These are phyloP conservation scores for Sphagnum tenellum DNA, from an alignment of 225 moss, liverwort and hornwort species.

Conservation along the genomic window DNA sequence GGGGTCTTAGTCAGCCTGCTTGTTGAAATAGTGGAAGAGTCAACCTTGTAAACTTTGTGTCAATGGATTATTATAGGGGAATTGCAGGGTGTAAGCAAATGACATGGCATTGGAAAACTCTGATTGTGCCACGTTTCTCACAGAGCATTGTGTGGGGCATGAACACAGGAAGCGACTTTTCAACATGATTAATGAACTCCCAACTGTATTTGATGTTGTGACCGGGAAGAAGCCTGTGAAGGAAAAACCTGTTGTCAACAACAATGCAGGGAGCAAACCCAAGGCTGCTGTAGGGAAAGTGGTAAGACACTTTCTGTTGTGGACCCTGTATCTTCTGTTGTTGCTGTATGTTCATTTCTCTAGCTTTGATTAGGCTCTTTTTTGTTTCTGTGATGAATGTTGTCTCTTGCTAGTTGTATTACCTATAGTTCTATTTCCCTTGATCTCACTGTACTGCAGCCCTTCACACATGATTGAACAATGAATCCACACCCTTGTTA, in stretches of 20 bases:
- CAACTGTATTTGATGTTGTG: constrained; percentile 56
- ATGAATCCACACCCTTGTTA: too few species aligned
- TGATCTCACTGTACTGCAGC: too few species aligned
- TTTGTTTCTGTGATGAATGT: not conserved
- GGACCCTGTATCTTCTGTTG: not conserved
- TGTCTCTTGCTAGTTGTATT: not conserved
- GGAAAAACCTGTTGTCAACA: constrained; percentile 44
- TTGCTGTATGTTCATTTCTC: not conserved
- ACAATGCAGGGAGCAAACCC: constrained; percentile 38
- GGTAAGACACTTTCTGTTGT: constrained; percentile 14
- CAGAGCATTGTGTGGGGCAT: too few species aligned
- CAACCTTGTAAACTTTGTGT: too few species aligned
- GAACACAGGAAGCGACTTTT: constrained; percentile 51
- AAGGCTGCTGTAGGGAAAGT: constrained; percentile 43
- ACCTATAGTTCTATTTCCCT: too few species aligned
- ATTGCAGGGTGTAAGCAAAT: too few species aligned
- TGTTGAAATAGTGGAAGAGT: too few species aligned
- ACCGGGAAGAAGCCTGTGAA: constrained; percentile 58
- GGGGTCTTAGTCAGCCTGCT: too few species aligned
- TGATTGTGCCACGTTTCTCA: too few species aligned
- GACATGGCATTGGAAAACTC: too few species aligned
- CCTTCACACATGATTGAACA: too few species aligned
- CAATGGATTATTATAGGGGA: too few species aligned
- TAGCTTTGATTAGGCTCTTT: not conserved
- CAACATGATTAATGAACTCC: constrained; percentile 57